phyloP scores from a whole-genome alignment of 495 filamentous ascomycete species.

The Choiromyces venosus region DNA sequence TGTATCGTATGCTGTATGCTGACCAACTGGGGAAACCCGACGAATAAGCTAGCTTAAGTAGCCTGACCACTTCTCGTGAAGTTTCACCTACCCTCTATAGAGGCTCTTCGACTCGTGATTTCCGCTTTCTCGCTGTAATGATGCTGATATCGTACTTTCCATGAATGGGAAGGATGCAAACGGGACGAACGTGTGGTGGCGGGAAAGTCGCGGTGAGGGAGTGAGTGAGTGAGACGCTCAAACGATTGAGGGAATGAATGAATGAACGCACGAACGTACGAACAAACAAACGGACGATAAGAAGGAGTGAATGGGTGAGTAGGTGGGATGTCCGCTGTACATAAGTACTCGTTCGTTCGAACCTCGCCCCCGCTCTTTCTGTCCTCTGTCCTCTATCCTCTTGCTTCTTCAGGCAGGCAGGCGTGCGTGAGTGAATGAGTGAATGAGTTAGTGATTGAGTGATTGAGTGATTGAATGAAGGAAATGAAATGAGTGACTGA shows the following conservation, averaged over 20 bases:
- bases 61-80: neutral
- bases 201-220: neutral
- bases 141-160: neutral
- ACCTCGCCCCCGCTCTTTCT: too few relatives aligned
- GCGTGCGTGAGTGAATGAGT: neutral
- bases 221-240: too few relatives aligned
- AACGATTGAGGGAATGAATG: neutral
- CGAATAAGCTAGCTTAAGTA: neutral
- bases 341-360: neutral
- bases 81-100: neutral
- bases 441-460: neutral
- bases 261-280: neutral
- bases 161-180: neutral
- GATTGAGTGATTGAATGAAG: neutral
- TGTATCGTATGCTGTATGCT: neutral
- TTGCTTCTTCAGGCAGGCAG: neutral
- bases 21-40: neutral
- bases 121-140: neutral
- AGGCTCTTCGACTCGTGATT: constrained; percentile 1
- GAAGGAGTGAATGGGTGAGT: neutral
- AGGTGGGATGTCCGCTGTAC: neutral
- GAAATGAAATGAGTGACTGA: neutral
- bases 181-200: neutral
- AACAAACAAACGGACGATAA: neutral
- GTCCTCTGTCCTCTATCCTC: neutral